Conservation (phyloP, 2,329 filamentous ascomycete species). For the Hortaea werneckii region DNA sequence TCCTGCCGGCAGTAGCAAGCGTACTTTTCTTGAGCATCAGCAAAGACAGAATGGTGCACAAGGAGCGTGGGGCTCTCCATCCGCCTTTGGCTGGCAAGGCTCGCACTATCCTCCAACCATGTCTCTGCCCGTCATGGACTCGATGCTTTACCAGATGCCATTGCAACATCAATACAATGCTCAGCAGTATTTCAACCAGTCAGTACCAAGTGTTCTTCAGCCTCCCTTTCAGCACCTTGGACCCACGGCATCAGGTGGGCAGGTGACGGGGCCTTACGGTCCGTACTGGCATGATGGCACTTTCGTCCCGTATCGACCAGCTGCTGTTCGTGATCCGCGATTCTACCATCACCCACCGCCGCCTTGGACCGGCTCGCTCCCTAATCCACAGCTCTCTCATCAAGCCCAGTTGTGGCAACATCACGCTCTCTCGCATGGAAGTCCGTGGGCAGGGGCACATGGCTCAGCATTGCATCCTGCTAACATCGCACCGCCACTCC, state of each 20-base stretch:
- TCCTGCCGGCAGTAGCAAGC: constrained; percentile 13
- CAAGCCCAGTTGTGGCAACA: constrained; percentile 15
- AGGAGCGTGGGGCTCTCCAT: constrained; percentile 1
- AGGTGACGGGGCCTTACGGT: constrained; percentile 46
- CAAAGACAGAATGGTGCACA: constrained; percentile 16
- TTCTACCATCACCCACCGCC: constrained; percentile 23
- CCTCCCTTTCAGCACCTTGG: constrained; percentile 49
- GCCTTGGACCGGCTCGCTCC: constrained; percentile 9
- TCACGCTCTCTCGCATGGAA: neutral
- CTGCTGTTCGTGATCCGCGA: constrained; percentile 45
- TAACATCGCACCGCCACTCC: no score
- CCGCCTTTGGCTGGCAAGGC: constrained; percentile 2
- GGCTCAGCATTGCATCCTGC: neutral
- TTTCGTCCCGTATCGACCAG: constrained; percentile 50
- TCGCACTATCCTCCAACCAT: constrained; percentile 8
- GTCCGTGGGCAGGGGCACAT: constrained; percentile 5
- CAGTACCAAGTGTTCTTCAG: constrained; percentile 49
- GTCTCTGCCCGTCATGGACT: constrained; percentile 45
- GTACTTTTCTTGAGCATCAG: constrained; percentile 22
- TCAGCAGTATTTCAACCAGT: constrained; percentile 32
- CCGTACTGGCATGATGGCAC: constrained; percentile 56
- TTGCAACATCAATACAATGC: constrained; percentile 24
- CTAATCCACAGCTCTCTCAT: constrained; percentile 12
- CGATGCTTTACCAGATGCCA: constrained; percentile 49
- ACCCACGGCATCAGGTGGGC: constrained; percentile 48